Conservation (phyloP, 345 rosid species). For the Linum lewisii region DNA sequence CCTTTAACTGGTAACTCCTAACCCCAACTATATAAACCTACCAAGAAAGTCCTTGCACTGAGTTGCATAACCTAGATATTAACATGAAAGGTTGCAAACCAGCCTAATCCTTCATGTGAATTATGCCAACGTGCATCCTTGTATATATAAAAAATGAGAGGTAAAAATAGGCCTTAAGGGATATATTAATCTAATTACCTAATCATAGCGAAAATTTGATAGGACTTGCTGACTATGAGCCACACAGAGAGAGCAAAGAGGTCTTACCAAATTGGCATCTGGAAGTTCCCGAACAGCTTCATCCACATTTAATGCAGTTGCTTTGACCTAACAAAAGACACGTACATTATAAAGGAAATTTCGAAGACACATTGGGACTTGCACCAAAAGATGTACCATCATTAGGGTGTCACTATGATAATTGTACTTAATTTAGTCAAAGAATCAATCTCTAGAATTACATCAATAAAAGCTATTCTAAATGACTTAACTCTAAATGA, state of each 20-base stretch:
- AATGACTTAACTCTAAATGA: not conserved
- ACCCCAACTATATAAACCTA: too few relatives aligned
- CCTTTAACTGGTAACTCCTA: too few relatives aligned
- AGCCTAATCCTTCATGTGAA: too few relatives aligned
- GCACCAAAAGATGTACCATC: not conserved
- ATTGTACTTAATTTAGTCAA: too few relatives aligned
- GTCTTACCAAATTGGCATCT: constrained; percentile 96
- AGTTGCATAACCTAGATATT: too few relatives aligned
- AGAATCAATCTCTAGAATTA: not conserved
- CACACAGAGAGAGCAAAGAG: constrained; percentile 28
- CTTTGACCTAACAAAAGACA: constrained; percentile 57
- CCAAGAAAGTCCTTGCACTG: too few relatives aligned
- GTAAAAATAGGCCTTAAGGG: not conserved
- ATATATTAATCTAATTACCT: not conserved
- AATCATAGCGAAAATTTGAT: not conserved
- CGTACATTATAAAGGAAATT: not conserved
- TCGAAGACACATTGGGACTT: not conserved
- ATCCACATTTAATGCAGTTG: constrained; percentile 94
- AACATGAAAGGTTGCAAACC: too few relatives aligned
- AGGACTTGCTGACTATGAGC: constrained; percentile 9
- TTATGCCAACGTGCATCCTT: not conserved
- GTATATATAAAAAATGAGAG: not conserved
- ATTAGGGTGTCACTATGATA: not conserved
- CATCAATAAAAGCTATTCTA: not conserved
- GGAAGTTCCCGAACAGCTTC: constrained; percentile 98